phyloP scores from a whole-genome alignment of 257 asterid species.

The Ilex asprella region DNA sequence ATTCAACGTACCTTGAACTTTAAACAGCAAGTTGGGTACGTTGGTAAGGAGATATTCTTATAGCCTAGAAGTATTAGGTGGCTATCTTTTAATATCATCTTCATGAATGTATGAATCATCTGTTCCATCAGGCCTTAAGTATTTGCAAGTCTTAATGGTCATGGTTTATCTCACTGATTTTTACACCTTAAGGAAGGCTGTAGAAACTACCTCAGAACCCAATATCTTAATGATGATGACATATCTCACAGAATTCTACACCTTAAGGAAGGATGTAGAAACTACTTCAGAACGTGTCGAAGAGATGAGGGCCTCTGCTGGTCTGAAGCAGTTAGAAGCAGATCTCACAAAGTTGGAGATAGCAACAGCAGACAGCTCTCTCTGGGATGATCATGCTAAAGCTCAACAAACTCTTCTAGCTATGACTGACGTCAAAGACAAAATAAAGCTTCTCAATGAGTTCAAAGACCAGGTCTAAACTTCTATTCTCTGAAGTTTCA shows the following conservation, averaged over 20 bases:
- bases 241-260: conserved; percentile 67
- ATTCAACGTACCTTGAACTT: too few relatives aligned
- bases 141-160: neutral
- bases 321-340: conserved; percentile 66
- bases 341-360: conserved; percentile 63
- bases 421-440: conserved; percentile 82
- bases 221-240: conserved; percentile 5
- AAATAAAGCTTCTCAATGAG: conserved; percentile 73
- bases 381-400: conserved; percentile 88
- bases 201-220: conserved; percentile 49
- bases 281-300: conserved; percentile 55
- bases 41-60: too few relatives aligned
- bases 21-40: too few relatives aligned
- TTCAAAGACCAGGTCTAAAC: conserved; percentile 70
- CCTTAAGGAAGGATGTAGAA: conserved; percentile 81
- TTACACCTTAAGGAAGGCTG: conserved; percentile 75
- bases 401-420: conserved; percentile 95
- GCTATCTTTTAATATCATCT: too few relatives aligned
- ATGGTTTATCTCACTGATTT: conserved; percentile 51
- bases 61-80: too few relatives aligned
- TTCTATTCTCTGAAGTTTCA: conserved; percentile 6
- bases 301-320: conserved; percentile 72
- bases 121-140: neutral
- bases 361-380: conserved; percentile 73
- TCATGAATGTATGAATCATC: too few relatives aligned